A percentile compares a stretch with the other conserved stretches of the same genome.
These are phyloP conservation scores for Colletotrichum sojae DNA, from an alignment of 2,329 filamentous ascomycete species.

Conservation along the genomic window DNA sequence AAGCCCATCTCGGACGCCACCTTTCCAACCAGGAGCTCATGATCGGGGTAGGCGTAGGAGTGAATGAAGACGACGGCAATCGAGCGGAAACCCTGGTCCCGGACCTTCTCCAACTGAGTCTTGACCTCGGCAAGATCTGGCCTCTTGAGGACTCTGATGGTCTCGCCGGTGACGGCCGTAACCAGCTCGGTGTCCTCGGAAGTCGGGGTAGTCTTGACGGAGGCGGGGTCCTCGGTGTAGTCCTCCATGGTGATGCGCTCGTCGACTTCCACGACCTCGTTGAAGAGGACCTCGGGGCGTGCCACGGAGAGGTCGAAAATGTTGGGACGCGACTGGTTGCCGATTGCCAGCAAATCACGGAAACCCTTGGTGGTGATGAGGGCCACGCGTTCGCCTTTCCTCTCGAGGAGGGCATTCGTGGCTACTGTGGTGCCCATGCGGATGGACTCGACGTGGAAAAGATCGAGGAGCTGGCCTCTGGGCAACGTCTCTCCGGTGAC, in stretches of 20 bases:
- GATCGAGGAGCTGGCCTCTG: slow-evolving; percentile 51
- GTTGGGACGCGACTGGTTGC: slow-evolving; percentile 80
- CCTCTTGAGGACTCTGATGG: slow-evolving; percentile 74
- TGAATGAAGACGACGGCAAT: slow-evolving; percentile 78
- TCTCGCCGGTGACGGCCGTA: slow-evolving; percentile 75
- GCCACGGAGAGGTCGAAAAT: slow-evolving; percentile 81
- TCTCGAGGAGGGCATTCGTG: slow-evolving; percentile 81
- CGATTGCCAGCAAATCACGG: slow-evolving; percentile 79
- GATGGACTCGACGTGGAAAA: slow-evolving; percentile 70
- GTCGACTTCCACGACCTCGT: slow-evolving; percentile 79
- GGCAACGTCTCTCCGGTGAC: slow-evolving; percentile 51
- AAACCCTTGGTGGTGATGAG: slow-evolving; percentile 81
- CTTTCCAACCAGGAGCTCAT: slow-evolving; percentile 57
- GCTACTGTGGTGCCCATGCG: slow-evolving; percentile 87
- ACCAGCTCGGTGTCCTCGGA: slow-evolving; percentile 67
- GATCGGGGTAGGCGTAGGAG: slow-evolving; percentile 74
- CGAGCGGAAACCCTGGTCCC: slow-evolving; percentile 69
- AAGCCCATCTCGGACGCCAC: slow-evolving; percentile 59
- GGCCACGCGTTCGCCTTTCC: slow-evolving; percentile 80
- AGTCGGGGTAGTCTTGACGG: slow-evolving; percentile 59
- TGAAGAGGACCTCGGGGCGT: slow-evolving; percentile 78
- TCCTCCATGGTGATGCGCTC: slow-evolving; percentile 82
- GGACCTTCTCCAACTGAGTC: slow-evolving; percentile 71
- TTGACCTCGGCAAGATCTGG: slow-evolving; percentile 70
- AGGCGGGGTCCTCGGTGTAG: slow-evolving; percentile 77